Conservation (phyloP, 352 stramenopile genomes). For the Globisporangium irregulare region DNA sequence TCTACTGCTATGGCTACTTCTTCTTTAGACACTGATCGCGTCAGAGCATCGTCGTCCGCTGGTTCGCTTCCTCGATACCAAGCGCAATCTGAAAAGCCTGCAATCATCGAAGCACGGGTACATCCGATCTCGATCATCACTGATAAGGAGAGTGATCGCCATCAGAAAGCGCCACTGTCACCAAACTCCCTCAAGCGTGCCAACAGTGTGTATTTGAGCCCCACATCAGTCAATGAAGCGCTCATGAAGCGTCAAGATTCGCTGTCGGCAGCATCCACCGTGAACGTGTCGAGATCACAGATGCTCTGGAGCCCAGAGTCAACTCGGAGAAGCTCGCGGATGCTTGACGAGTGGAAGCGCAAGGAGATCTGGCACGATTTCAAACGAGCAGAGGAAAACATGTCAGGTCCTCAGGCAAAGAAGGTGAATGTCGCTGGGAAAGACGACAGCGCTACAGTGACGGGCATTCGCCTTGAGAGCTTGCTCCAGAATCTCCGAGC, state of each 20-base stretch:
- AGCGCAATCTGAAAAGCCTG: not conserved
- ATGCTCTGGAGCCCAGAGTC: conserved; percentile 35
- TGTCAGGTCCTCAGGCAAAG: conserved; percentile 20
- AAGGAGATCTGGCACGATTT: conserved; percentile 78
- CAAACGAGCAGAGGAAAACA: conserved; percentile 58
- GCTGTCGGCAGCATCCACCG: not conserved
- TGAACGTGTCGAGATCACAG: conserved; percentile 35
- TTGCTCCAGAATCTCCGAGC: conserved; percentile 17
- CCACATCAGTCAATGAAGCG: conserved; percentile 13
- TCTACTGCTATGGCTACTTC: not conserved
- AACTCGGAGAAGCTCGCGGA: conserved; percentile 35
- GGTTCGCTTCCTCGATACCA: not conserved
- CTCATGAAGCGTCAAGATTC: conserved; percentile 27
- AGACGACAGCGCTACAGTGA: not conserved
- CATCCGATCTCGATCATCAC: conserved; percentile 26
- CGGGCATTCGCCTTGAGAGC: conserved; percentile 7
- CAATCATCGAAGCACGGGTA: conserved; percentile 13
- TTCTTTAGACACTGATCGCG: not conserved
- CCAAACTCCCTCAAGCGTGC: conserved; percentile 37
- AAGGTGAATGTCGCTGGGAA: not conserved
- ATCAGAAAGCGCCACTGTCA: conserved; percentile 25
- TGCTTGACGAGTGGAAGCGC: conserved; percentile 67
- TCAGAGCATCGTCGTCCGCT: not conserved
- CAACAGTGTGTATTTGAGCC: conserved; percentile 32
- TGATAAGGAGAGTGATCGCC: conserved; percentile 16